Evolutionary conservation across 2,329 filamentous ascomycete genomes (phyloP).

Genomic region (Fusarium paranaense): DNA sequence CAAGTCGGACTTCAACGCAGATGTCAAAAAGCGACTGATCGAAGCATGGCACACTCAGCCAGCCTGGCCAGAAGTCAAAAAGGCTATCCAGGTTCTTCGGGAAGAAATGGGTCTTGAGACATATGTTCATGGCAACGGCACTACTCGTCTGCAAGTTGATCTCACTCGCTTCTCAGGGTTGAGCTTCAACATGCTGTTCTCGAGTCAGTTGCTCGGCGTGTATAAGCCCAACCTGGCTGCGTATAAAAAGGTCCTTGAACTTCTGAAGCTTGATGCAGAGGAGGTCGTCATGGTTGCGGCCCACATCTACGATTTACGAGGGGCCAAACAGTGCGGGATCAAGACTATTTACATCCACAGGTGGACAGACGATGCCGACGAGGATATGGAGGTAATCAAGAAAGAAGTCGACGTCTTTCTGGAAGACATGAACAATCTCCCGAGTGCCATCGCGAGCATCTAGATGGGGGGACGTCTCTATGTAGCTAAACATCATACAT

Average conservation of each 20-base stretch:
- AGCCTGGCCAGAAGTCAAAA: conserved; percentile 63
- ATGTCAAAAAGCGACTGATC: conserved; percentile 43
- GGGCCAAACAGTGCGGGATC: conserved; percentile 60
- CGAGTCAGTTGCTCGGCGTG: conserved; percentile 60
- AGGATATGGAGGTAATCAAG: conserved; percentile 42
- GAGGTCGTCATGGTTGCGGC: conserved; percentile 65
- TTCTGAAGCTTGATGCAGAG: conserved; percentile 58
- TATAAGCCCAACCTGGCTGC: conserved; percentile 61
- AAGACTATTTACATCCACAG: conserved; percentile 64
- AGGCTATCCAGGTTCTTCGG: conserved; percentile 54
- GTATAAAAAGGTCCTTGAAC: conserved; percentile 58
- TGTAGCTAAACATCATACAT: not conserved
- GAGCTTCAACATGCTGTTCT: conserved; percentile 64
- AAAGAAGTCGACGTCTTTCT: conserved; percentile 32
- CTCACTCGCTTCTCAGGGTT: conserved; percentile 60
- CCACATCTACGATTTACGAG: conserved; percentile 65
- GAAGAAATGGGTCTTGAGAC: conserved; percentile 53
- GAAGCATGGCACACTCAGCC: conserved; percentile 60
- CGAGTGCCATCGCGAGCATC: conserved; percentile 14
- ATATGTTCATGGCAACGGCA: conserved; percentile 67
- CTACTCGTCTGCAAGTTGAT: conserved; percentile 65
- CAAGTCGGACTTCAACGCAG: conserved; percentile 24
- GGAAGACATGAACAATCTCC: conserved; percentile 28
- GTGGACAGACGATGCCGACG: conserved; percentile 64
- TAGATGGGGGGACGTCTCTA: not conserved